Base-by-base conservation (phyloP, 2,329 filamentous ascomycete genomes). In the Exophiala phaeomuriformis region DNA sequence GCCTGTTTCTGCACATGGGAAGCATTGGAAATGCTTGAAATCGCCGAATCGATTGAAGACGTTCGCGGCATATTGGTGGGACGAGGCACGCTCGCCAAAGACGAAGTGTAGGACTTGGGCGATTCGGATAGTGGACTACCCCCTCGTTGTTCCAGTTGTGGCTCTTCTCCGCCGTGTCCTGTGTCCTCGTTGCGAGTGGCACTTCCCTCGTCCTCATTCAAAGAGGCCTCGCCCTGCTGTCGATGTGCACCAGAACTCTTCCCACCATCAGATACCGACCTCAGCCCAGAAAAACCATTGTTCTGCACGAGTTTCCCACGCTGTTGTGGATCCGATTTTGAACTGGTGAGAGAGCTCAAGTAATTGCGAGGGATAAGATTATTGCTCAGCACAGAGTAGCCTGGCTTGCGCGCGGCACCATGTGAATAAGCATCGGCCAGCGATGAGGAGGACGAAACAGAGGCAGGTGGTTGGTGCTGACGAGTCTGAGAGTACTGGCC, bases 41-140 rank as follows among this genome's bases (percentile, higher is more conserved):
- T 85, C n/a, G 88, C 86, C 7, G 90, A 96, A 69, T 97, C 91
- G 64, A 95, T 91, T 7, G 91, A 96, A 2, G 87, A 86, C 52
- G 86, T 95, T 64, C 90, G 83, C 52, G 84, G 81, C 63, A 75
- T 71, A 46, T 27, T 55, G 29, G 41, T 50, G 40, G 39, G 46
- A n/a, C 32, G 51, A 39, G 31, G 50, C 31, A n/a, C 45, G 48
- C 47, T 52, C 4, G 45, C 33, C 10, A 36, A 44, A 28, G 36
- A 44, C 45, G 56, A 37, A 6, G 43, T 43, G 51, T 51, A 56
- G 9, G 53, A 56, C 41, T 52, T 56, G 28, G 53, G 51, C 33
- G 56, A 58, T 19, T 55, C 56, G n/a, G 37, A 51, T 19, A 58
- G 43, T 9, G 33, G 28, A 46, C 12, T 39, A 5, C 30, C 33